A percentile compares a stretch with the other conserved stretches of the same genome.
These are phyloP conservation scores for Geosmithia putterillii DNA, from an alignment of 2,329 filamentous ascomycete genomes.

Conservation along the genomic window DNA sequence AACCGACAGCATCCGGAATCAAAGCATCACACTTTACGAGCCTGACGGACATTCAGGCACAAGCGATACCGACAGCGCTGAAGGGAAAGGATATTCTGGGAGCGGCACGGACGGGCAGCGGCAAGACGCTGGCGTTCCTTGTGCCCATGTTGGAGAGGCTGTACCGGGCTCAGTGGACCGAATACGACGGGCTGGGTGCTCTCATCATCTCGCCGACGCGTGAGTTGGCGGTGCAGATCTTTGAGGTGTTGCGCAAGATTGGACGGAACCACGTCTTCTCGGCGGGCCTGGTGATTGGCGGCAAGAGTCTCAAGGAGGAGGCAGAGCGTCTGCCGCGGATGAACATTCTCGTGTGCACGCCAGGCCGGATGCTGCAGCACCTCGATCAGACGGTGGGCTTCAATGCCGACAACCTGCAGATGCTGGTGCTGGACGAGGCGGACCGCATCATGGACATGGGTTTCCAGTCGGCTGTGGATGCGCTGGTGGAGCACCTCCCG, in stretches of 20 bases:
- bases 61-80: constrained; percentile 77
- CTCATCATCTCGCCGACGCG: constrained; percentile 89
- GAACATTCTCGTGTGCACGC: constrained; percentile 96
- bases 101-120: constrained; percentile 89
- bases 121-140: constrained; percentile 89
- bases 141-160: constrained; percentile 87
- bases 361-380: constrained; percentile 89
- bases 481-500: constrained; percentile 83
- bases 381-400: constrained; percentile 87
- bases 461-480: constrained; percentile 82
- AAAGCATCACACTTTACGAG: constrained; percentile 79
- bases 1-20: constrained; percentile 66
- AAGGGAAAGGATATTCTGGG: constrained; percentile 82
- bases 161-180: constrained; percentile 79
- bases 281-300: constrained; percentile 85
- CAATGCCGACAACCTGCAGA: constrained; percentile 80
- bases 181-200: constrained; percentile 81
- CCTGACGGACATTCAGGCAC: constrained; percentile 82
- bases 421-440: constrained; percentile 89
- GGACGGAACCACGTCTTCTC: constrained; percentile 84
- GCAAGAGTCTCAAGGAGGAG: constrained; percentile 80
- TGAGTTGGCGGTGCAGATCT: constrained; percentile 93
- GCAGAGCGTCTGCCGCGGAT: constrained; percentile 74
- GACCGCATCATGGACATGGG: constrained; percentile 98
- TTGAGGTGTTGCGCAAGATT: constrained; percentile 83